These are phyloP conservation scores for Coemansia sp. DNA, from an alignment of 192 early-diverging fungal genomes.

Conservation along the genomic window DNA sequence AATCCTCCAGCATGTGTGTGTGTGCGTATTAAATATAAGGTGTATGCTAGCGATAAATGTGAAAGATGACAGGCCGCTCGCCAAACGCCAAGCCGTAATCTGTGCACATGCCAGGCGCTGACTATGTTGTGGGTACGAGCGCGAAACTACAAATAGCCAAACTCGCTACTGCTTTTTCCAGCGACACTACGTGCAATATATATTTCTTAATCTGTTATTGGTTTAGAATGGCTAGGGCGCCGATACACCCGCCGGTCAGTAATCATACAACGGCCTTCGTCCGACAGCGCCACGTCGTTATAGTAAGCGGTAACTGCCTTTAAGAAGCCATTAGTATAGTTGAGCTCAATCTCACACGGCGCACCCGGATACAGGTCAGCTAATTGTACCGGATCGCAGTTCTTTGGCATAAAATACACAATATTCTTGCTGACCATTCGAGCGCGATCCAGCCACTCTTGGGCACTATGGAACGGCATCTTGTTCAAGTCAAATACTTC, in stretches of 20 bases:
- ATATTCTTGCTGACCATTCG: slow-evolving; percentile 74
- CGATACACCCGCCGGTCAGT: neutral
- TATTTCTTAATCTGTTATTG: neutral
- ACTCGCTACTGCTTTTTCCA: neutral
- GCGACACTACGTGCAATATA: neutral
- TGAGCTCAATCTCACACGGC: slow-evolving; percentile 82
- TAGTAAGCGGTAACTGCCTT: slow-evolving; percentile 81
- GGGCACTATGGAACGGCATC: slow-evolving; percentile 55
- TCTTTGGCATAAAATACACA: slow-evolving; percentile 85
- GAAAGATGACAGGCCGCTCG: neutral
- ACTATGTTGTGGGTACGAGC: neutral
- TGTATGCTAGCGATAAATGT: neutral
- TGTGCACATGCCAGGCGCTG: neutral
- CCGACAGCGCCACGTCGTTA: slow-evolving; percentile 63
- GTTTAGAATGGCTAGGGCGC: neutral
- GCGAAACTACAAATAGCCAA: neutral
- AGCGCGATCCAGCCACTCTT: slow-evolving; percentile 66
- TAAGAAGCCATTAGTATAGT: slow-evolving; percentile 65
- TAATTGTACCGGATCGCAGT: slow-evolving; percentile 72
- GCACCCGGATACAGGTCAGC: slow-evolving; percentile 58
- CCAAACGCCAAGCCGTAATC: neutral
- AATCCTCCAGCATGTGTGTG: neutral
- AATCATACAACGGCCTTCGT: slow-evolving; percentile 9
- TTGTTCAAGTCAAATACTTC: slow-evolving; percentile 34
- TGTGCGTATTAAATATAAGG: neutral